Evolutionary conservation across 139 green algal genomes (phyloP), one percentile per base, ranked within the genome.

Genomic region (Dunaliella primolecta): DNA sequence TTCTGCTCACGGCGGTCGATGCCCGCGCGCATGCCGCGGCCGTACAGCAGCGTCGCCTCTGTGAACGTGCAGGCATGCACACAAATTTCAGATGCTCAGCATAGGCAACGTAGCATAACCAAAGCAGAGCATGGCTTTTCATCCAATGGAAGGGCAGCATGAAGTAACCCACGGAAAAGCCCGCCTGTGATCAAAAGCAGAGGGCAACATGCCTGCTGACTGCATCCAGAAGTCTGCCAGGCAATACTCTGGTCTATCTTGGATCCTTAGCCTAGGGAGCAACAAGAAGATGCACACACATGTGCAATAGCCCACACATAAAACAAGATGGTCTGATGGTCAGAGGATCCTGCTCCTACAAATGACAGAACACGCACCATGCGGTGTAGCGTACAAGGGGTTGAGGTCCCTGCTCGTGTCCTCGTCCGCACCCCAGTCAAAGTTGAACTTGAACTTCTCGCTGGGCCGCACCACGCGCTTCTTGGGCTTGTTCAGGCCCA

Each of bases 361-460:
- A 78, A 20, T 15, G 11, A 78, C 71, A 78, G 3, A 78, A 3
- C 75, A 29, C 84, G 55, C 86, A 95, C 92, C 92, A 77, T 97
- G 93, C 38, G 93, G 91, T 83, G 92, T 90, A 83, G 97, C 93
- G 91, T 98, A 98, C 57, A 99, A 89, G 20, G 96, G 94, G 91
- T 98, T 98, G 24, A 97, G 87, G 88, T 98, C 96, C 33, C 89
- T 88, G 80, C 89, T 95, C 0, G 97, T 99, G 93, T 99, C 97
- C 80, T 99, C 97, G 0, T 86, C 88, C 3, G 92, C 94, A 76
- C 98, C 95, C 97, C 97, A 99, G 90, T 99, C 97, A 89, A 99
- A 99, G 84, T 97, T 96, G 92, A 99, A 98, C 75, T 84, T 87
- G 83, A 97, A 97, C 92, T 97, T 98, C 80, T 98, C 95, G 46